Conservation (phyloP, 2,329 filamentous ascomycete species). For the Fusarium siculi region DNA sequence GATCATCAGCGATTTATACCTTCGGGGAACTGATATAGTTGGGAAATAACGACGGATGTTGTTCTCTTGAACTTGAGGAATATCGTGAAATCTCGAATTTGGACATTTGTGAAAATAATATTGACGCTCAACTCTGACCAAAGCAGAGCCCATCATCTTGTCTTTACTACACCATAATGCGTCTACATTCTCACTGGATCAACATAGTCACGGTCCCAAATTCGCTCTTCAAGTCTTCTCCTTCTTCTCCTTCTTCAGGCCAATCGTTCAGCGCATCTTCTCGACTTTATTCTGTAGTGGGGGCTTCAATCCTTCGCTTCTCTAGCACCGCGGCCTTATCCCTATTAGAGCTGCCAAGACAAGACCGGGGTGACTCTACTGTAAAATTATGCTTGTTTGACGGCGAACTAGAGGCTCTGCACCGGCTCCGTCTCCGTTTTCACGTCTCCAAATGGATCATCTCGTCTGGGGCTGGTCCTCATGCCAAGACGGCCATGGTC, state of each 20-base stretch:
- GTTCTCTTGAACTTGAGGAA: background rate
- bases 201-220: background rate
- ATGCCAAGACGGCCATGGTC: slow-evolving; percentile 1
- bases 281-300: background rate
- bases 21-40: background rate
- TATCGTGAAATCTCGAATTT: background rate
- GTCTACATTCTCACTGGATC: background rate
- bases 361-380: background rate
- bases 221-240: background rate
- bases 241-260: background rate
- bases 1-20: background rate
- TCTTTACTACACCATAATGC: background rate
- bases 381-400: slow-evolving; percentile 36
- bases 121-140: background rate
- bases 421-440: slow-evolving; percentile 13
- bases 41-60: background rate
- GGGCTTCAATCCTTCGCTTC: slow-evolving; percentile 19
- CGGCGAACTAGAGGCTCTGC: slow-evolving; percentile 14
- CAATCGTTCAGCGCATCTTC: background rate
- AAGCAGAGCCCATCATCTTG: background rate
- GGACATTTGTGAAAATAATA: background rate
- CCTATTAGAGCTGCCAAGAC: slow-evolving; percentile 29
- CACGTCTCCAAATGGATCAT: background rate
- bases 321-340: slow-evolving; percentile 7
- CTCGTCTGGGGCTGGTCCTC: slow-evolving; percentile 12